A percentile compares a stretch with the other conserved stretches of the same genome.
These are phyloP conservation scores for Phytopythium litorale DNA, from an alignment of 352 stramenopile genomes.

Conservation along the genomic window DNA sequence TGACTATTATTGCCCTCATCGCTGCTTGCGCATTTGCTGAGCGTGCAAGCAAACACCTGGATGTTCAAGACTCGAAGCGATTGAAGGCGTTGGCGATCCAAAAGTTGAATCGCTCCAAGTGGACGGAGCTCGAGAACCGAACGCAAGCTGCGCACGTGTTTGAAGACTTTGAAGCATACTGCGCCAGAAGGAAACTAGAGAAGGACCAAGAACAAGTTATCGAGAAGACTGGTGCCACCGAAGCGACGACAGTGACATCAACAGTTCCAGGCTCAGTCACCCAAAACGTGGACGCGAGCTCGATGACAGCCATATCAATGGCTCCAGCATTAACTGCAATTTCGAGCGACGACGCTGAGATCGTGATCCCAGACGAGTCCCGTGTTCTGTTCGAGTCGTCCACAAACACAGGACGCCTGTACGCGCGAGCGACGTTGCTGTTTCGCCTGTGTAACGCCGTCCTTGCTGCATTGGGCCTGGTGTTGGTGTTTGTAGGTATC, in stretches of 20 bases:
- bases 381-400: constrained; percentile 46
- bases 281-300: background rate
- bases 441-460: constrained; percentile 32
- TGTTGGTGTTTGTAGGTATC: constrained; percentile 43
- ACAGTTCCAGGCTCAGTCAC: background rate
- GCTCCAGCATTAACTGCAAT: constrained; percentile 4
- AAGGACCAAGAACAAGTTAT: constrained; percentile 1
- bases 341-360: constrained; percentile 6
- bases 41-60: constrained; percentile 28
- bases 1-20: constrained; percentile 37
- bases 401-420: constrained; percentile 27
- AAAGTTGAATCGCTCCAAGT: constrained; percentile 58
- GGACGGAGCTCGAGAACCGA: constrained; percentile 53
- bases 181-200: constrained; percentile 28
- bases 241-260: constrained; percentile 2
- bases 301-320: background rate
- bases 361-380: constrained; percentile 37
- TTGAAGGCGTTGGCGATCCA: constrained; percentile 59
- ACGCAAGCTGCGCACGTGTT: constrained; percentile 22
- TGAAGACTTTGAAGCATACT: constrained; percentile 52
- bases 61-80: constrained; percentile 26
- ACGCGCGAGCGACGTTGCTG: constrained; percentile 19
- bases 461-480: constrained; percentile 30
- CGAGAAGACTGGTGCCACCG: constrained; percentile 6
- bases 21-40: constrained; percentile 27